Base-by-base conservation (phyloP, 768 basidiomycete genomes). In the Tylopilus subfusipes region DNA sequence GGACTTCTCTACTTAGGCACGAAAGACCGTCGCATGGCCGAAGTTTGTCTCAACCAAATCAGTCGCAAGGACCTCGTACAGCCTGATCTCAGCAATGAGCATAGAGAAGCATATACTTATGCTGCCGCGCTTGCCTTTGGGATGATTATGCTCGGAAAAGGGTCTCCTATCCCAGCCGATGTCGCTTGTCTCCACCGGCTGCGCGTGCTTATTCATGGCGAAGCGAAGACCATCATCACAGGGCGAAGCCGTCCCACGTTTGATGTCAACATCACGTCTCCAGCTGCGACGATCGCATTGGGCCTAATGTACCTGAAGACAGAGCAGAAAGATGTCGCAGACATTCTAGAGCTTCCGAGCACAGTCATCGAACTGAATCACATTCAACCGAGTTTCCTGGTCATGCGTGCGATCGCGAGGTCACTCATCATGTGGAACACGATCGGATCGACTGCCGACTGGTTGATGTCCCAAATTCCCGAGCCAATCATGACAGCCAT, bases 71-170 rank as follows among this genome's bases (percentile, higher is more conserved):
- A 91, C 63, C 79, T 95, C 18, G 82, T 84, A 6, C 87, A 87
- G 48, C 85, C 89, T 2, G 93, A 96, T 59, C 76, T 90, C 39
- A 92, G 85, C 64, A 88, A 87, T 59, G 93, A 95, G 59, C 86
- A 93, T 66, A 84, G 91, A 36, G 97, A 98, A 65, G 86, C 93
- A 1, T 98, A 98, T 66, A 89, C 94, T 0, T 86, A 91, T 58
- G 82, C 92, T 2, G 84, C 93, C 3, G 92, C 91, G 10, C 80
- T 97, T 29, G 87, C 91, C 1, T 97, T 97, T 65, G 97, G 97
- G 5, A 90, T 97, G 84, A 88, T 96, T 70, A 96, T 98, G 88
- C 81, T 98, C 16, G 95, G 92, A 7, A 86, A 85, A 61, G 95
- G 97, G 2, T 78, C 83, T 0, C 77, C 79, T 9, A 84, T 87